A percentile compares a stretch with the other conserved stretches of the same genome.
Conservation (phyloP, 768 basidiomycete species). For the Mycena haematopus region DNA sequence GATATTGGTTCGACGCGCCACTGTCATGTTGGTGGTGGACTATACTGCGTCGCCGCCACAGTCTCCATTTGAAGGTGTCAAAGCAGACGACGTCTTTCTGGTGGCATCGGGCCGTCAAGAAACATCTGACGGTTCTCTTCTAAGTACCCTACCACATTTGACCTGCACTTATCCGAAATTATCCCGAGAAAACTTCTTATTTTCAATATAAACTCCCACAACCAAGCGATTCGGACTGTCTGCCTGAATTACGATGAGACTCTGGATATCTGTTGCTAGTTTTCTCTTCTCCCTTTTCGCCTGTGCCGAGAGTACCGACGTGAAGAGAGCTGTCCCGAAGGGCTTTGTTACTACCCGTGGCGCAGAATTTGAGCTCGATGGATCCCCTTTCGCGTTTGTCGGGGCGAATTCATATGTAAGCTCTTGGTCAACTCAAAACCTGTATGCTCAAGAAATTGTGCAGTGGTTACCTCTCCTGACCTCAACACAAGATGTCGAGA, state of each 20-base stretch:
- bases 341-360: conserved; percentile 54
- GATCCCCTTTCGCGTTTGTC: conserved; percentile 60
- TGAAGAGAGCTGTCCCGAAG: conserved; percentile 35
- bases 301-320: neutral
- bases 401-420: conserved; percentile 62
- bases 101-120: too few species aligned
- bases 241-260: conserved; percentile 14
- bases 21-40: too few species aligned
- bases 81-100: too few species aligned
- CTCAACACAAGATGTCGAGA: conserved; percentile 51
- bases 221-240: neutral
- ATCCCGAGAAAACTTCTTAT: conserved; percentile 37
- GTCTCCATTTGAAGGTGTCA: too few species aligned
- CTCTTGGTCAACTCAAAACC: conserved; percentile 1
- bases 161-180: conserved; percentile 28
- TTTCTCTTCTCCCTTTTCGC: conserved; percentile 3
- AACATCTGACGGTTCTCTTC: conserved; percentile 13
- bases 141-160: neutral
- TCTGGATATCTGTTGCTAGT: conserved; percentile 4
- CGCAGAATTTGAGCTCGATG: conserved; percentile 50
- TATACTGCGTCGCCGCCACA: too few species aligned
- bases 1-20: too few species aligned
- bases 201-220: conserved; percentile 16
- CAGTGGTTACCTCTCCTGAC: conserved; percentile 65
- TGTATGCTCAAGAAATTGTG: neutral